Conservation (phyloP, 2,329 filamentous ascomycete species). For the Cercospora sp. region DNA sequence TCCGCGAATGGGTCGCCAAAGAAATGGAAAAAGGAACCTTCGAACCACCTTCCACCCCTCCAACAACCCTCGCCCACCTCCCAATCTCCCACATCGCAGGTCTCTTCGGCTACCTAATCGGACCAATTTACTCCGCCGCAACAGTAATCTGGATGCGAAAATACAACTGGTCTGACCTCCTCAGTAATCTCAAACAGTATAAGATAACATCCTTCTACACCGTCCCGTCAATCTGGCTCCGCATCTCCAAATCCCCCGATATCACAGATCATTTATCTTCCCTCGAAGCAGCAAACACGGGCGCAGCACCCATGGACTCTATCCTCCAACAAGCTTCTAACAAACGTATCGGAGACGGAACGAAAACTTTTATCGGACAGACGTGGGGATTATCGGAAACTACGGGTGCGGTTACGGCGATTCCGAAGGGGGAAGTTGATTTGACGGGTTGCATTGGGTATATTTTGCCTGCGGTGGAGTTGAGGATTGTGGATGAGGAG, state of each 20-base stretch:
- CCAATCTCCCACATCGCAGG: conserved; percentile 92
- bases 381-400: conserved; percentile 42
- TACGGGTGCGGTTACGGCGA: conserved; percentile 41
- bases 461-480: conserved; percentile 44
- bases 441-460: conserved; percentile 37
- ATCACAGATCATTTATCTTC: conserved; percentile 39
- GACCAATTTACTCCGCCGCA: conserved; percentile 38
- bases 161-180: conserved; percentile 42
- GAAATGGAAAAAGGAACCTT: conserved; percentile 32
- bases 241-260: conserved; percentile 43
- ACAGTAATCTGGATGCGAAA: conserved; percentile 44
- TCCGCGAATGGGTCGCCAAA: conserved; percentile 29
- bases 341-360: conserved; percentile 28
- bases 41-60: conserved; percentile 23
- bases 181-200: conserved; percentile 41
- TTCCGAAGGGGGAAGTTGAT: conserved; percentile 41
- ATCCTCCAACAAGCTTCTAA: conserved; percentile 45
- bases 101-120: conserved; percentile 44
- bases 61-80: conserved; percentile 61
- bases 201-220: conserved; percentile 45
- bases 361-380: conserved; percentile 42
- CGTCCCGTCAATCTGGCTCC: conserved; percentile 43
- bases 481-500: conserved; percentile 47
- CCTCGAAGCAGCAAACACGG: conserved; percentile 42
- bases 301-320: conserved; percentile 44